Evolutionary conservation across 2,329 filamentous ascomycete species (phyloP).

Genomic region (Zymoseptoria passerinii): DNA sequence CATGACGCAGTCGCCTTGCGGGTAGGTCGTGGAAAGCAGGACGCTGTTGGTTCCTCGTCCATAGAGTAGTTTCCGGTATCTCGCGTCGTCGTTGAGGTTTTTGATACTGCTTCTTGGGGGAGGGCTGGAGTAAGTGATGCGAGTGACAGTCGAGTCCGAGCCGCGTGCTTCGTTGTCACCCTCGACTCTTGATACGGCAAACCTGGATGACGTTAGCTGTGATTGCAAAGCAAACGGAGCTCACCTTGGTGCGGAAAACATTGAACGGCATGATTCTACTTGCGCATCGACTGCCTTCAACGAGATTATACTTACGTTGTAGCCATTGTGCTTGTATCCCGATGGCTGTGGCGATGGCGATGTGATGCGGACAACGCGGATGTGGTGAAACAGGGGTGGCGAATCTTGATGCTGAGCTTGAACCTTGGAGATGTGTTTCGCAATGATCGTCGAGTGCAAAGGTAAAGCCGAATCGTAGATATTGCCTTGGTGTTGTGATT

Average conservation of each 20-base stretch:
- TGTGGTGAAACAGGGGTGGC: slow-evolving; percentile 11
- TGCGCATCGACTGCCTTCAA: background rate
- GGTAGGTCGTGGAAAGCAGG: background rate
- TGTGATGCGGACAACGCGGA: slow-evolving; percentile 8
- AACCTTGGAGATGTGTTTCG: slow-evolving; percentile 1
- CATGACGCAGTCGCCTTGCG: background rate
- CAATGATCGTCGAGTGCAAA: background rate
- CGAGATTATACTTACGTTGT: background rate
- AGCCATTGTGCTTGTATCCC: background rate
- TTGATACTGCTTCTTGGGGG: slow-evolving; percentile 8
- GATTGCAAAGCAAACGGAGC: background rate
- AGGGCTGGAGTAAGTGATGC: slow-evolving; percentile 15
- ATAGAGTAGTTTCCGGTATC: slow-evolving; percentile 2
- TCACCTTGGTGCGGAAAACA: background rate
- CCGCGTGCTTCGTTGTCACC: slow-evolving; percentile 5
- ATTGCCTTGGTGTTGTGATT: slow-evolving; percentile 14
- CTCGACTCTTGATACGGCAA: background rate
- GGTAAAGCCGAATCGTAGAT: slow-evolving; percentile 1
- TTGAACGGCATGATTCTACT: background rate
- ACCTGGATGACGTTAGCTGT: background rate
- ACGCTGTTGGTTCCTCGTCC: background rate
- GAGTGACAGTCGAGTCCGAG: slow-evolving; percentile 11
- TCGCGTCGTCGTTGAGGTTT: slow-evolving; percentile 3
- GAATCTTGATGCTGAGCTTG: slow-evolving; percentile 1
- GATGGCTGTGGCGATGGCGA: background rate